phyloP scores from a whole-genome alignment of 2,329 filamentous ascomycete genomes.

The Polytolypa hystricis region DNA sequence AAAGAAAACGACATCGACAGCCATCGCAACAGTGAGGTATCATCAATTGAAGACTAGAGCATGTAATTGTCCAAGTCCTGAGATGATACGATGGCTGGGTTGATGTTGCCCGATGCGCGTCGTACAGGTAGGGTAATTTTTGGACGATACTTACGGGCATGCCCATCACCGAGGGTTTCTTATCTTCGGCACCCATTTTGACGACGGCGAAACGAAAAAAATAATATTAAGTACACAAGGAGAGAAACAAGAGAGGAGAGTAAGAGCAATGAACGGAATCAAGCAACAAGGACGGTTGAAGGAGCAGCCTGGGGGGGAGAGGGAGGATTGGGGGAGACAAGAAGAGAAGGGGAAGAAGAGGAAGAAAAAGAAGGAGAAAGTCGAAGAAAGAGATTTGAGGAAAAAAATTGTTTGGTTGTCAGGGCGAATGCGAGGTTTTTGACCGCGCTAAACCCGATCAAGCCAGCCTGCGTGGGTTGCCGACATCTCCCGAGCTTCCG shows the following conservation, averaged over 20 bases:
- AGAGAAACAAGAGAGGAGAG: conserved; percentile 23
- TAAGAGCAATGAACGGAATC: conserved; percentile 21
- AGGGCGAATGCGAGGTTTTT: conserved; percentile 8
- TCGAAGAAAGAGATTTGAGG: background rate
- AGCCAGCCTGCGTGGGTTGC: conserved; percentile 7
- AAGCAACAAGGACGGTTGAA: conserved; percentile 27
- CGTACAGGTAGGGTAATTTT: no score
- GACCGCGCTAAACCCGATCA: conserved; percentile 11
- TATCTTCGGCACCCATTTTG: conserved; percentile 39
- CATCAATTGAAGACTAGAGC: background rate
- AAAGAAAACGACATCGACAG: conserved; percentile 7
- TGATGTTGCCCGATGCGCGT: no score
- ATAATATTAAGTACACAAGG: conserved; percentile 25
- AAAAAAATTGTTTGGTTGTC: conserved; percentile 6
- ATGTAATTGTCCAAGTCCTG: background rate
- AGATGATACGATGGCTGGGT: background rate
- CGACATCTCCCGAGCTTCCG: conserved; percentile 12
- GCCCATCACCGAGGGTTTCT: conserved; percentile 47
- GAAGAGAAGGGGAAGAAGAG: conserved; percentile 26
- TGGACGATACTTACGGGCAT: conserved; percentile 34
- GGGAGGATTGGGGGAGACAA: no score
- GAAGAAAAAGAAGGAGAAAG: conserved; percentile 16
- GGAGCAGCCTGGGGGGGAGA: conserved; percentile 36
- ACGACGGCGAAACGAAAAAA: conserved; percentile 25
- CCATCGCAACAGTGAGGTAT: background rate